Conservation (phyloP, 176 grass and related monocot genomes). For the Cenchrus fungigraminus region DNA sequence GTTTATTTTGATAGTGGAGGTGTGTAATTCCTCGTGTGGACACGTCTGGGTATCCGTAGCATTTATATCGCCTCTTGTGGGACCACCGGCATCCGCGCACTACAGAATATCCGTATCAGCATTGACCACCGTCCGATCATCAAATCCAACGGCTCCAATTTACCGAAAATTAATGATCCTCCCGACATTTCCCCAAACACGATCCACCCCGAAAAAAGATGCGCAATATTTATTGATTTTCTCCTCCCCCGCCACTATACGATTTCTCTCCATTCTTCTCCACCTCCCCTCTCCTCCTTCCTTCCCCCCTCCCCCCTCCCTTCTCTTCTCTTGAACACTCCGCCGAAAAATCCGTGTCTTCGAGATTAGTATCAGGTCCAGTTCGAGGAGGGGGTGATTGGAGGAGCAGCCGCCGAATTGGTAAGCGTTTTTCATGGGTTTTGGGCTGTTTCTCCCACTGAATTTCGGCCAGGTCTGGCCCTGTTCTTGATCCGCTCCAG, state of each 20-base stretch:
- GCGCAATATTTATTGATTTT: slow-evolving; percentile 38
- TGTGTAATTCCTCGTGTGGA: background rate
- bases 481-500: slow-evolving; percentile 27
- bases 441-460: background rate
- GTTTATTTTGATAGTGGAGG: too few species aligned
- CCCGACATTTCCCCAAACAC: slow-evolving; percentile 10
- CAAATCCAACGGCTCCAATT: background rate
- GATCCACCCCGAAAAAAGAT: background rate
- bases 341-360: background rate
- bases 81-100: background rate
- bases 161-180: background rate
- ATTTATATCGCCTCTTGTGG: slow-evolving; percentile 6
- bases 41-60: background rate
- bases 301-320: background rate
- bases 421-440: slow-evolving; percentile 2
- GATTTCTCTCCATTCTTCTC: slow-evolving; percentile 28
- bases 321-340: background rate
- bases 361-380: background rate
- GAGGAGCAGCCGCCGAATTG: slow-evolving; percentile 9
- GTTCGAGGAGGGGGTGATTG: background rate
- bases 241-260: background rate
- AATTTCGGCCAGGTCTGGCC: background rate
- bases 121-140: background rate
- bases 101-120: slow-evolving; percentile 3
- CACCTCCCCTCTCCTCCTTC: background rate